phyloP scores from a whole-genome alignment of 768 basidiomycete species.

The Phaeotremella fagi region DNA sequence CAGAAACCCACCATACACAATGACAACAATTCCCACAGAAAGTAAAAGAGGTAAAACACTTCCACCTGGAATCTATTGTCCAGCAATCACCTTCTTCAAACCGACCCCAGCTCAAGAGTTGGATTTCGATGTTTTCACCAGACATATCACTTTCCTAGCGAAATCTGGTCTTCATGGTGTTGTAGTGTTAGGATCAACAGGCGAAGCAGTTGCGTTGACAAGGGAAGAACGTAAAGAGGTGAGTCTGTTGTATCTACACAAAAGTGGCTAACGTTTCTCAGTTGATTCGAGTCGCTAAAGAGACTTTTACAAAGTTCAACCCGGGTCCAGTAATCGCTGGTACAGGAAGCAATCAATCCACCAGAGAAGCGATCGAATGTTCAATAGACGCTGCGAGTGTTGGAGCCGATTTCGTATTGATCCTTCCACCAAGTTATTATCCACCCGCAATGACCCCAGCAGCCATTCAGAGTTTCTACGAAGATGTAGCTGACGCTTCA shows the following conservation, averaged over 20 bases:
- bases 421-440: slow-evolving; percentile 31
- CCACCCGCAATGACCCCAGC: slow-evolving; percentile 32
- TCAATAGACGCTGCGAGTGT: slow-evolving; percentile 15
- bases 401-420: slow-evolving; percentile 27
- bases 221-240: slow-evolving; percentile 41
- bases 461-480: slow-evolving; percentile 39
- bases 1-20: no score
- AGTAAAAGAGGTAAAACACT: no score
- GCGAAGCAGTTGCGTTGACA: slow-evolving; percentile 43
- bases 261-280: no score
- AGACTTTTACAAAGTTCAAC: slow-evolving; percentile 20
- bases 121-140: slow-evolving; percentile 45
- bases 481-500: slow-evolving; percentile 43
- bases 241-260: no score
- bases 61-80: slow-evolving; percentile 35
- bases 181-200: slow-evolving; percentile 41
- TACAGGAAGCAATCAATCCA: slow-evolving; percentile 31
- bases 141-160: slow-evolving; percentile 46
- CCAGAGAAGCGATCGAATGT: slow-evolving; percentile 18
- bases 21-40: no score
- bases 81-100: slow-evolving; percentile 46
- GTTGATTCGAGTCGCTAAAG: slow-evolving; percentile 24
- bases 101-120: slow-evolving; percentile 42
- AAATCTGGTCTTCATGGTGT: slow-evolving; percentile 43
- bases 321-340: slow-evolving; percentile 33